A percentile compares a stretch with the other conserved stretches of the same genome.
Conservation (phyloP, 1,284 basidiomycete genomes). For the Meira miltonrushii region DNA sequence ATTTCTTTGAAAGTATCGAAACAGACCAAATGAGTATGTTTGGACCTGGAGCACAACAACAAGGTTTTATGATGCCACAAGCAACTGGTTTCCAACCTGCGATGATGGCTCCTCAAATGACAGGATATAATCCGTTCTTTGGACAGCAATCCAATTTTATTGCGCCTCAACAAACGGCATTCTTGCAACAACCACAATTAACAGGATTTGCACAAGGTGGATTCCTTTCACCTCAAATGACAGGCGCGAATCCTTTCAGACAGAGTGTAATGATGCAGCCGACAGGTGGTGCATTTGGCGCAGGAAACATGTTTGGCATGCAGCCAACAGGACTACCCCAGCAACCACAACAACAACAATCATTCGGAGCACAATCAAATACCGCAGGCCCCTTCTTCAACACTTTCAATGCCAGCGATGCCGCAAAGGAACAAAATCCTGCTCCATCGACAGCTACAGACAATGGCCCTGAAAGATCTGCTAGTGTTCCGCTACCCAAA, state of each 20-base stretch:
- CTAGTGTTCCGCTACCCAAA: conserved; percentile 54
- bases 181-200: conserved; percentile 29
- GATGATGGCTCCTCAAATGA: conserved; percentile 50
- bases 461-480: conserved; percentile 31
- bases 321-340: conserved; percentile 7
- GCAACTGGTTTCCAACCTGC: conserved; percentile 54
- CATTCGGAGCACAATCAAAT: conserved; percentile 12
- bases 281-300: conserved; percentile 18
- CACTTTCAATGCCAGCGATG: conserved; percentile 62
- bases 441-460: conserved; percentile 15
- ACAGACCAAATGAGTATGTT: conserved; percentile 71
- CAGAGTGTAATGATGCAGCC: conserved; percentile 42
- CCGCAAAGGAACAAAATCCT: conserved; percentile 9
- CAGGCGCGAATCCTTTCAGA: conserved; percentile 71
- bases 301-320: conserved; percentile 11
- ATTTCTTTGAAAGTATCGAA: conserved; percentile 91
- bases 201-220: conserved; percentile 38
- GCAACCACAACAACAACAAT: conserved; percentile 20
- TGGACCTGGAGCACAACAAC: conserved; percentile 50
- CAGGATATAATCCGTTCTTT: conserved; percentile 56
- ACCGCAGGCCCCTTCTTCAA: conserved; percentile 18
- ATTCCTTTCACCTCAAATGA: conserved; percentile 65
- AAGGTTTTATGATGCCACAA: conserved; percentile 39
- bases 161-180: conserved; percentile 25
- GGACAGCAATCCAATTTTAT: conserved; percentile 55